Evolutionary conservation across 1,139 yeast genomes (phyloP), one percentile per base, ranked within the genome.

Genomic region (Yamadazyma oceani): DNA sequence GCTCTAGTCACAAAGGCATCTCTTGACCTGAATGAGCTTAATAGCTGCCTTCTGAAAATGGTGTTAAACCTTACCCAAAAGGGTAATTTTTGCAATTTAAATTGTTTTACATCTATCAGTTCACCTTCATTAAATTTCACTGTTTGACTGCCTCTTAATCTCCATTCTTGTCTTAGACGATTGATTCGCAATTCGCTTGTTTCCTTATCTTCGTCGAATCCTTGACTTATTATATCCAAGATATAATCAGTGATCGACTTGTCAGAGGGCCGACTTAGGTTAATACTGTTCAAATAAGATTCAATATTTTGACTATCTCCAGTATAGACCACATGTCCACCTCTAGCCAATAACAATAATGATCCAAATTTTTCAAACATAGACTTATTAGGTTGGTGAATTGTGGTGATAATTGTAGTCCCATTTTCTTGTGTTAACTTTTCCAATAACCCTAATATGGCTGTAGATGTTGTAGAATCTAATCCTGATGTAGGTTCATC

Each of bases 401-500:
- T 84, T 0, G 96, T 86, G 52, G 86, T 67, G 26, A 88, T 76
- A 10, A 88, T 66, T 0, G 95, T 87, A 14, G 87, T 80, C 0
- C 85, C 82, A 37, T 75, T 73, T 11, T 70, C 66, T 1, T 53
- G 51, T 1, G 88, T 80, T 29, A 88, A 60, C 4, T 69, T 66
- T 32, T 76, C 68, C 40, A 88, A 65, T 34, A 87, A 78, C 26
- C 71, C 69, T 32, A 88, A 58, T 32, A 87, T 84, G 0, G 89
- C 75, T 1, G 78, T 70, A 0, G 96, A 86, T 0, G 95, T 85
- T 38, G 85, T 31, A 16, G 92, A 78, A 57, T 88, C 96, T 17
- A 88, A 66, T 0, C 96, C 96, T 1, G 95, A 85, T 0, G 96
- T 87, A 1, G 96, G 96, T 50, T 88, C 96, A 60, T 88, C 96